Base-by-base conservation (phyloP, 2,329 filamentous ascomycete genomes). In the Apiospora kogelbergensis region DNA sequence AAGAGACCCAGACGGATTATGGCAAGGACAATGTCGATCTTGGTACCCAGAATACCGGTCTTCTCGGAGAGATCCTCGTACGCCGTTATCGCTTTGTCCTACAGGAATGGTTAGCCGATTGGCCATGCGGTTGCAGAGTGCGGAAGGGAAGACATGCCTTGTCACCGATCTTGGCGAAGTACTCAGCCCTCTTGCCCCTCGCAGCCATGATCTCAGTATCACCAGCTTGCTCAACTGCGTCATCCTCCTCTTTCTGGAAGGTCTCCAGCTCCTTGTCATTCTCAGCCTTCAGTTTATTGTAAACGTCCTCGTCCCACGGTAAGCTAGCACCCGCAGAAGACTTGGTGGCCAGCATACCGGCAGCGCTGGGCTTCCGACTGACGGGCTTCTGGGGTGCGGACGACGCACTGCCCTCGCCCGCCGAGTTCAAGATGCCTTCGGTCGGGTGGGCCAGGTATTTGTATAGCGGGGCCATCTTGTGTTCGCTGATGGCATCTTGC, bases 51-150 rank as follows among this genome's bases (percentile, higher is more conserved):
- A 75, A 98, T 94, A 72, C 95, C 93, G n/a, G 94, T 98, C 87
- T 98, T 98, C 79, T 98, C 95, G 75, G 98, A 93, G 68, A 98
- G 89, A 76, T 91, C 91, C 85, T 99, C 96, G 84, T 95, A 97
- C 67, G 93, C 92, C 69, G 93, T 89, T 77, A 98, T 93, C 24
- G 96, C 93, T 87, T 96, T 96, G 81, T 99, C 96, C 94, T 97
- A 77, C 68, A 69, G 10, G 13, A 37, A 24, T 45, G 37, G 40
- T 68, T 37, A 66, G 41, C n/a, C 33, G 40, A 9, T 30, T 24
- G 15, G 22, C n/a, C 45, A 60, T 67, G 10, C n/a, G 22, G 20
- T 26, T 53, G 44, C 6, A 22, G 20, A 11, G 9, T n/a, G 3
- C 15, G 41, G 24, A 33, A 30, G 17, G 24, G 41, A 15, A 20